Conservation (phyloP, 208 protist genomes). For the Tritrichomonas foetus region DNA sequence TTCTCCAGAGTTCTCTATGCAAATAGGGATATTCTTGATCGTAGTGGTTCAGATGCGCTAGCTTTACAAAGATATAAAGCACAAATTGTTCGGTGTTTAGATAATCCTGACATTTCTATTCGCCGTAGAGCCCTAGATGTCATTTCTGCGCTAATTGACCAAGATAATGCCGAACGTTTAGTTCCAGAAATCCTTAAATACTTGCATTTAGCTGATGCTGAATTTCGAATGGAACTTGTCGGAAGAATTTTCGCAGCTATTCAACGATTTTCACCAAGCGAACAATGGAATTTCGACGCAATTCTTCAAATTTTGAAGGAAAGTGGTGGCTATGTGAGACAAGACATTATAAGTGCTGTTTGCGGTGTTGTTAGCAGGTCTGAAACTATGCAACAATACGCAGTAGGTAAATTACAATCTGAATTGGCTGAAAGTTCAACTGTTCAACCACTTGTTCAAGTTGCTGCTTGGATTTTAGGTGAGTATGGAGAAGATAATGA, state of each 20-base stretch:
- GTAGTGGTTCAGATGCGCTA: not conserved
- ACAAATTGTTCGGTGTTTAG: slow-evolving; percentile 3
- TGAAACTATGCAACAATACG: not conserved
- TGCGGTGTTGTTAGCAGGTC: not conserved
- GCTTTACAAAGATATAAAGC: slow-evolving; percentile 14
- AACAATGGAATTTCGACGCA: slow-evolving; percentile 25
- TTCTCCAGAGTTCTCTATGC: slow-evolving; percentile 5
- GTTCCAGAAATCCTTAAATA: slow-evolving; percentile 34
- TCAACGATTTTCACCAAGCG: not conserved
- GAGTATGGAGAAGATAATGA: not conserved
- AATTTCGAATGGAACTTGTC: slow-evolving; percentile 27
- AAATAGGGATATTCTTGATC: not conserved
- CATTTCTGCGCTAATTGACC: not conserved
- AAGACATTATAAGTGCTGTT: not conserved
- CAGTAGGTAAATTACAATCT: not conserved
- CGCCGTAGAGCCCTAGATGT: not conserved
- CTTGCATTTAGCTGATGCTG: not conserved
- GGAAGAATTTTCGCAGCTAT: not conserved
- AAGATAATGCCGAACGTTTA: not conserved
- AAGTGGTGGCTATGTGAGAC: not conserved
- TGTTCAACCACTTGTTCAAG: slow-evolving; percentile 32
- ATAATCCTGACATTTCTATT: slow-evolving; percentile 29
- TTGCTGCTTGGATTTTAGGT: not conserved
- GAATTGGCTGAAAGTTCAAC: not conserved
- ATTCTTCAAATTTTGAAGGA: not conserved